Evolutionary conservation across 345 rosid species (phyloP).

Genomic region (Euclidium syriacum): DNA sequence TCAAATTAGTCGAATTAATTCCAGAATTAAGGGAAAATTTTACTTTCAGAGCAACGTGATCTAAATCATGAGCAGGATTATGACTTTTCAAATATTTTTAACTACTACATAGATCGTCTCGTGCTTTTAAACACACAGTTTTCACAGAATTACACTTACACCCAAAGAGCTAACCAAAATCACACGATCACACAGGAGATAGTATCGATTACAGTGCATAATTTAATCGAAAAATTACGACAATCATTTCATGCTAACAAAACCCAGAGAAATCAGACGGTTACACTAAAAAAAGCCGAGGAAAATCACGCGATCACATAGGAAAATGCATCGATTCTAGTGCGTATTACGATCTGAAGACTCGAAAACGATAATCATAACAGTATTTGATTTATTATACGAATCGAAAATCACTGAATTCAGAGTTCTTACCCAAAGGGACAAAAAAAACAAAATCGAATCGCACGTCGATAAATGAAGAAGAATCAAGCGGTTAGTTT

Average conservation of each 20-base stretch:
- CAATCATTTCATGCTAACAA: no score
- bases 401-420: slow-evolving; percentile 13
- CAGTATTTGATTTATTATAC: not conserved
- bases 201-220: no score
- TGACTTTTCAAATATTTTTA: not conserved
- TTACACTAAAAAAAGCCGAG: not conserved
- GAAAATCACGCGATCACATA: not conserved
- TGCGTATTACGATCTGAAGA: not conserved
- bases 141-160: no score
- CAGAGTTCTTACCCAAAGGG: slow-evolving; percentile 3
- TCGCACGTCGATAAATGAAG: not conserved
- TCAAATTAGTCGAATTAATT: not conserved
- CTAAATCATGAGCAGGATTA: not conserved
- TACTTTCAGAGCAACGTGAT: not conserved
- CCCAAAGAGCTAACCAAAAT: no score
- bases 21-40: not conserved
- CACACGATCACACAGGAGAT: no score
- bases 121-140: not conserved
- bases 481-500: not conserved
- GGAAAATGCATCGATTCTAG: not conserved
- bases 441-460: not conserved
- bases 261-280: not conserved
- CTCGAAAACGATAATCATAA: not conserved
- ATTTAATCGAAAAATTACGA: no score
- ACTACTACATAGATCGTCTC: not conserved